phyloP scores from a whole-genome alignment of 768 basidiomycete genomes.

The Fomitopsis serialis region DNA sequence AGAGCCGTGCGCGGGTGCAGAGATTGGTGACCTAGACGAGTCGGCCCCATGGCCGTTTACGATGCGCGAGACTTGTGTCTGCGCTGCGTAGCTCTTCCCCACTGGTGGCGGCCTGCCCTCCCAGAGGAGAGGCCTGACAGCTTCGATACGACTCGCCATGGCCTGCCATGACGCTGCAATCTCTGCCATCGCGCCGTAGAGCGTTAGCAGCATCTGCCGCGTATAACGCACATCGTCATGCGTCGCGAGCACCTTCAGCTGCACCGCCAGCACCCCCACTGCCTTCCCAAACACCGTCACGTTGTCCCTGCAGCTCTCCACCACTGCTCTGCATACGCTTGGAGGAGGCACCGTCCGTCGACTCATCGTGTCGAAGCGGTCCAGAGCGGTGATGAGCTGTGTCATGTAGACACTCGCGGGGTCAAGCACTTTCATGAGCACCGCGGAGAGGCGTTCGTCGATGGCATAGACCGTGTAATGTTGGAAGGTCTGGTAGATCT shows the following conservation, averaged over 20 bases:
- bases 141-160: slow-evolving; percentile 66
- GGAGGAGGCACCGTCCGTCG: slow-evolving; percentile 65
- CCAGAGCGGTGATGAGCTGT: slow-evolving; percentile 81
- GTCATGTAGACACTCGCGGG: slow-evolving; percentile 79
- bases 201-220: slow-evolving; percentile 76
- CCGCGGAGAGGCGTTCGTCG: slow-evolving; percentile 76
- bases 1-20: slow-evolving; percentile 23
- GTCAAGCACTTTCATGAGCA: slow-evolving; percentile 80
- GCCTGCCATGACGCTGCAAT: slow-evolving; percentile 80
- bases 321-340: slow-evolving; percentile 65
- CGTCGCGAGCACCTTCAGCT: slow-evolving; percentile 70
- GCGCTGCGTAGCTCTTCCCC: slow-evolving; percentile 24
- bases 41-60: slow-evolving; percentile 11
- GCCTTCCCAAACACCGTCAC: slow-evolving; percentile 84
- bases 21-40: slow-evolving; percentile 14
- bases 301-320: slow-evolving; percentile 81
- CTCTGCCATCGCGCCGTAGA: slow-evolving; percentile 89
- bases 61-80: slow-evolving; percentile 29
- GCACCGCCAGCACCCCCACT: slow-evolving; percentile 74
- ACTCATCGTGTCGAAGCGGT: slow-evolving; percentile 83
- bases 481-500: slow-evolving; percentile 84
- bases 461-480: slow-evolving; percentile 82
- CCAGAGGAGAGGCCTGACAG: slow-evolving; percentile 59
- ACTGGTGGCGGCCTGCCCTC: slow-evolving; percentile 34
- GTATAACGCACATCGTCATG: slow-evolving; percentile 84